A percentile compares a stretch with the other conserved stretches of the same genome.
These are phyloP conservation scores for Corinectria fuckeliana DNA, from an alignment of 2,329 filamentous ascomycete genomes.

Conservation along the genomic window DNA sequence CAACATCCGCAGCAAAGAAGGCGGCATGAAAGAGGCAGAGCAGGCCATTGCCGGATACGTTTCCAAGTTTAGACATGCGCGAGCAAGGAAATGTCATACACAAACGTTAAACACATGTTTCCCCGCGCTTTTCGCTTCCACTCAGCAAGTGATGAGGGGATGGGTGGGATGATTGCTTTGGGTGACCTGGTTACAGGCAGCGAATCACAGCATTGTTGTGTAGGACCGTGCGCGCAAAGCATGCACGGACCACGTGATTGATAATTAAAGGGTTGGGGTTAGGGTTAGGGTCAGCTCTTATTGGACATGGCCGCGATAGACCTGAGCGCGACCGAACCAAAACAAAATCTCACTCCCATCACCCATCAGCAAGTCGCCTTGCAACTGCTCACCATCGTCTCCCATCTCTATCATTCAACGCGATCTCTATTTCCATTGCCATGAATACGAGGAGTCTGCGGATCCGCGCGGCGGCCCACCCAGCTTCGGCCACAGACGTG, in stretches of 20 bases:
- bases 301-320: conserved; percentile 4
- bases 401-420: not conserved
- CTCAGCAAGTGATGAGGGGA: not conserved
- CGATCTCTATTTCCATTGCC: not conserved
- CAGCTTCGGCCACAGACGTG: not conserved
- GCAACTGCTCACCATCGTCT: not conserved
- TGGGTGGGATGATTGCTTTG: too few species aligned
- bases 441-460: conserved; percentile 31
- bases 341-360: conserved; percentile 7
- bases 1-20: conserved; percentile 35
- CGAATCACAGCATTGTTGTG: conserved; percentile 12
- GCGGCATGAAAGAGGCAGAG: conserved; percentile 20
- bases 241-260: conserved; percentile 20
- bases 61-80: not conserved
- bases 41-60: not conserved
- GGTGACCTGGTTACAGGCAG: not conserved
- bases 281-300: not conserved
- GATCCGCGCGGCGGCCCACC: conserved; percentile 16
- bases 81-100: not conserved
- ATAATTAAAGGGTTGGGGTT: conserved; percentile 35
- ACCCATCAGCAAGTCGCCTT: not conserved
- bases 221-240: not conserved
- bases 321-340: conserved; percentile 8
- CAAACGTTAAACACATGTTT: too few species aligned
- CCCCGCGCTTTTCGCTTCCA: not conserved